Base-by-base conservation (phyloP, 2,329 filamentous ascomycete species). In the Trichoderma sp. region DNA sequence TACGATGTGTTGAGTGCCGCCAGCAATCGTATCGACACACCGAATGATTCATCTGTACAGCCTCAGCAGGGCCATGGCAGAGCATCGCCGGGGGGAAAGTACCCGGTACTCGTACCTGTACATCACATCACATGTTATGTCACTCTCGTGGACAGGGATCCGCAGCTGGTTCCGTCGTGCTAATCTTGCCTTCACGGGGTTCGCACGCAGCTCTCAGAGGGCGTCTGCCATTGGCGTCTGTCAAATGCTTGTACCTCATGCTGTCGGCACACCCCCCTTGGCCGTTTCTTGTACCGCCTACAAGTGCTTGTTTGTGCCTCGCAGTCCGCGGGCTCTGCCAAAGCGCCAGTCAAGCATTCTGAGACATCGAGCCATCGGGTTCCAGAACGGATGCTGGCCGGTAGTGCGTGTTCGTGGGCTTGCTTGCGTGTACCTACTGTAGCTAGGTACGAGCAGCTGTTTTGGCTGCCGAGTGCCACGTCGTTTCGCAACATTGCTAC, bases 261-360 rank as follows among this genome's bases (percentile, higher is more conserved):
- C n/a, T n/a, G n/a, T n/a, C n/a, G 46, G 11, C 60, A 59, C 63
- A 30, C 52, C 7, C 54, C 54, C 63, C 54, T 14, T 34, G 14
- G 5, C 32, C 1, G 13, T 14, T 4, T 34, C 13, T 14, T 34
- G 32, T 5, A 13, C 32, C 8, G 2, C 30, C 30, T 11, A 34
- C 32, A 1, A 32, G 1, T 10, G 10, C 30, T 34, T 13, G 32
- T 8, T 28, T 54, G 24, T 32, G 39, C 63, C 34, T 10, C 43
- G 28, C 54, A 59, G 34, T 18, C 54, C 63, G 55, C 54, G 7
- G 26, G 26, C 37, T 66, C 37, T 54, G 63, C 18, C 37, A 59
- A 51, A 21, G 26, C 24, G 18, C 21, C 51, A 43, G 61, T 55
- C 51, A 66, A 66, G 63, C 63, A 26, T 66, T 66, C 59, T 59